Evolutionary conservation across 2,329 filamentous ascomycete genomes (phyloP), one percentile per base, ranked within the genome.

Genomic region (Trichoderma koningiopsis): DNA sequence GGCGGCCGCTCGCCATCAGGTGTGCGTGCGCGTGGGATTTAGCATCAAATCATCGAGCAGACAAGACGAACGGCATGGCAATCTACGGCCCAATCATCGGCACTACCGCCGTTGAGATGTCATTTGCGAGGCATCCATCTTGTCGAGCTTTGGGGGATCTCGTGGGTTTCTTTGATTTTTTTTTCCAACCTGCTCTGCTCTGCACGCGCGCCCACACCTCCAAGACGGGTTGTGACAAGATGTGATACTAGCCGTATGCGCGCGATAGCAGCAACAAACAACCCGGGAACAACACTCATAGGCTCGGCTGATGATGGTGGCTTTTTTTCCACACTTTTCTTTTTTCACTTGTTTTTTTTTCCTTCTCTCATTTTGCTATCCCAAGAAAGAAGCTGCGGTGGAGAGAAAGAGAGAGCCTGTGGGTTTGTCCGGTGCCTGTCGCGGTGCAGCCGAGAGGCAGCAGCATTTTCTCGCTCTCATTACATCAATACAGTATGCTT

Each of bases 361-460:
- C 5, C 16, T 2, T 3, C 31, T 33, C 37, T 40, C 16, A 43
- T 5, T 43, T 43, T n/a, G 19, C 49, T 24, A 22, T 35, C 62
- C 52, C 27, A 65, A 55, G 59, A 43, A n/a, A 24, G 27, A 19
- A 33, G 47, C 29, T 52, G 52, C 49, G n/a, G 63, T 53, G 65
- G 65, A 40, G 55, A 52, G 64, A 60, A 13, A 56, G 64, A 53
- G 55, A 53, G 56, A 60, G 37, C 37, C 29, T 40, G 49, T 35
- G 47, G 24, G 16, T 31, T 52, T 59, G 53, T 33, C 60, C 56
- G 64, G 60, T 65, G 55, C 70, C 70, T 65, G 53, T 68, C 74
- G 72, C 75, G 76, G 75, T 64, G 70, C 73, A 74, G 76, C 76
- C 74, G 75, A 75, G 69, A 60, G 57, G 72, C 60, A 52, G 66